Percentiles rank a stretch among this genome's conserved stretches.
These are phyloP conservation scores for Fusarium buxicola DNA, from an alignment of 2,329 filamentous ascomycete species.

Conservation along the genomic window DNA sequence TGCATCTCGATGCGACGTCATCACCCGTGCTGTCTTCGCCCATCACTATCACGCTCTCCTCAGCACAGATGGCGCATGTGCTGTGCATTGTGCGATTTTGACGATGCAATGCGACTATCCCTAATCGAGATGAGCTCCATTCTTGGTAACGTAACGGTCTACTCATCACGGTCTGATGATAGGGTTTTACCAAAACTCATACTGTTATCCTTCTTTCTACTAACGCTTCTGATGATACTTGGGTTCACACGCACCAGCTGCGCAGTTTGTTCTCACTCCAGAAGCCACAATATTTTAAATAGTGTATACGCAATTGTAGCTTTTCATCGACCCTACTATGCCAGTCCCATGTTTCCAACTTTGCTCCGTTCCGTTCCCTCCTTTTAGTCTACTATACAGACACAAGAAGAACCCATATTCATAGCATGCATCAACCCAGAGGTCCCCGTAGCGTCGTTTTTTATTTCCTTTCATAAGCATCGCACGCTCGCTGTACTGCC, in stretches of 20 bases:
- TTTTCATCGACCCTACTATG: conserved; percentile 29
- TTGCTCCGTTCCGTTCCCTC: conserved; percentile 8
- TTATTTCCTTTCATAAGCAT: conserved; percentile 35
- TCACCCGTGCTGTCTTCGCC: conserved; percentile 23
- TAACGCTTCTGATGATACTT: too few species aligned
- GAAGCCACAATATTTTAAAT: conserved; percentile 1
- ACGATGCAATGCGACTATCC: conserved; percentile 2
- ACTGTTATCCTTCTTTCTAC: too few species aligned
- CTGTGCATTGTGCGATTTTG: conserved; percentile 15
- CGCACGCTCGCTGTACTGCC: conserved; percentile 28
- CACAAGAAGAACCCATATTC: conserved; percentile 19
- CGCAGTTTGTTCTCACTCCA: neutral
- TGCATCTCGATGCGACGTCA: conserved; percentile 26
- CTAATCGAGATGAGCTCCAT: conserved; percentile 1
- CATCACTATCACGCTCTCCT: conserved; percentile 31
- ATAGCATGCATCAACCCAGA: conserved; percentile 24
- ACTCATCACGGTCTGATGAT: too few species aligned
- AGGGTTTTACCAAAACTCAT: too few species aligned
- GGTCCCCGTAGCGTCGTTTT: conserved; percentile 22
- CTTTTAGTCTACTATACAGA: conserved; percentile 44
- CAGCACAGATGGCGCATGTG: conserved; percentile 31
- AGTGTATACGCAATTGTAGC: conserved; percentile 17
- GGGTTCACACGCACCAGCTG: neutral
- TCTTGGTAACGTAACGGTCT: neutral
- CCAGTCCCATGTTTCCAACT: conserved; percentile 25